These are phyloP conservation scores for Pelagomonas calceolata DNA, from an alignment of 108 stramenopile genomes.

Conservation along the genomic window DNA sequence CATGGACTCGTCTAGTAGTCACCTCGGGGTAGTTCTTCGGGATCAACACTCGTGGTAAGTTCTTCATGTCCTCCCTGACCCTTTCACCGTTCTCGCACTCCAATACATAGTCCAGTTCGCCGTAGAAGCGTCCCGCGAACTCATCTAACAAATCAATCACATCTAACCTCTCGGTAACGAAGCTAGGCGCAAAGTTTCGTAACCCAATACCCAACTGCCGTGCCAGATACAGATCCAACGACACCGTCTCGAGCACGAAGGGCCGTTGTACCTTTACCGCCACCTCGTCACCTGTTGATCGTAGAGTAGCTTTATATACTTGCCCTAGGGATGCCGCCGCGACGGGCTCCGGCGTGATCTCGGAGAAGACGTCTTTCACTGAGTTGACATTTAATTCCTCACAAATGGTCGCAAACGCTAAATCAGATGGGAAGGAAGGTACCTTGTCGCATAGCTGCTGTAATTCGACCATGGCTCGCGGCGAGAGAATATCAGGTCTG, in stretches of 20 bases:
- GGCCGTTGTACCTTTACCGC: constrained; percentile 81
- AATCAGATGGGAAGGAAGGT: constrained; percentile 60
- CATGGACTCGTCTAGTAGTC: constrained; percentile 75
- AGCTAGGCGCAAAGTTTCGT: constrained; percentile 36
- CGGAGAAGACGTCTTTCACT: constrained; percentile 64
- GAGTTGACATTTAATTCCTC: constrained; percentile 57
- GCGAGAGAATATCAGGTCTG: constrained; percentile 75
- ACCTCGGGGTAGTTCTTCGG: constrained; percentile 74
- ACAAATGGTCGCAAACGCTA: constrained; percentile 79
- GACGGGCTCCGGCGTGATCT: constrained; percentile 83
- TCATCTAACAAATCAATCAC: constrained; percentile 81
- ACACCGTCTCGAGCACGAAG: constrained; percentile 81
- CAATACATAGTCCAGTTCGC: constrained; percentile 82
- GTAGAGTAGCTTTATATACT: constrained; percentile 67
- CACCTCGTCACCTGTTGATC: constrained; percentile 63
- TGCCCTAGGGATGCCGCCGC: constrained; percentile 84
- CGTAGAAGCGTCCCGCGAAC: constrained; percentile 79
- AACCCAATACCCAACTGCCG: constrained; percentile 62
- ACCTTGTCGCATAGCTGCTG: constrained; percentile 92
- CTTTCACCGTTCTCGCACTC: constrained; percentile 75
- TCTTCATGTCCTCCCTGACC: constrained; percentile 68
- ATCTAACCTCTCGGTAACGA: constrained; percentile 49
- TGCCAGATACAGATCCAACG: constrained; percentile 72
- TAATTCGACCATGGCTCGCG: constrained; percentile 82
- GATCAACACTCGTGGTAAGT: constrained; percentile 68